Evolutionary conservation across 345 rosid genomes (phyloP).

Genomic region (Durio zibethinus): DNA sequence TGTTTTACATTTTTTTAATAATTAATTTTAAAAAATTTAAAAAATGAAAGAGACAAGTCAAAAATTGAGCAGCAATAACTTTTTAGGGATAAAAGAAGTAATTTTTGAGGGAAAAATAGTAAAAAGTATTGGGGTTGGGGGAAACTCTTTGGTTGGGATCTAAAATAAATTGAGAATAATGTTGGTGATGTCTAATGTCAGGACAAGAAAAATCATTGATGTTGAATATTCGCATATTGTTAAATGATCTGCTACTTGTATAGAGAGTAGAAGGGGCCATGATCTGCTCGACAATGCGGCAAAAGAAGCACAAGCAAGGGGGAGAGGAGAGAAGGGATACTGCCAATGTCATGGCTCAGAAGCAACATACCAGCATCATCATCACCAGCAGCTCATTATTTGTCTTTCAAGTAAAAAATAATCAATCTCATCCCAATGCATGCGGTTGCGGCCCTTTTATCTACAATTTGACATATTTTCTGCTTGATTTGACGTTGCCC

Average conservation of each 20-base stretch:
- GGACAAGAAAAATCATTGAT: not conserved
- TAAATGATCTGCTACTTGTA: not conserved
- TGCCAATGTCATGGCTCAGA: not conserved
- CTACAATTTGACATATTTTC: not conserved
- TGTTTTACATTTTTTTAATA: too few species aligned
- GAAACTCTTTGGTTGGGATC: too few species aligned
- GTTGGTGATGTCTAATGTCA: too few species aligned
- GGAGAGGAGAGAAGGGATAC: not conserved
- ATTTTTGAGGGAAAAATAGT: too few species aligned
- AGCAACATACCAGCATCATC: not conserved
- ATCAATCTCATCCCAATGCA: not conserved
- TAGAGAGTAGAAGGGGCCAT: not conserved
- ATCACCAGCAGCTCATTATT: not conserved
- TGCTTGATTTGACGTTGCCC: not conserved
- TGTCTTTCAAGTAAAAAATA: not conserved
- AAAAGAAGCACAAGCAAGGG: too few species aligned
- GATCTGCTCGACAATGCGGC: too few species aligned
- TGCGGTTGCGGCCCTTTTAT: not conserved
- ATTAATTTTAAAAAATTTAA: too few species aligned
- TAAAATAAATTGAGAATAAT: too few species aligned
- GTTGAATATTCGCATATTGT: not conserved
- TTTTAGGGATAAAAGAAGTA: too few species aligned
- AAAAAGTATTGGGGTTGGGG: too few species aligned
- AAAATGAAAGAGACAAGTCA: too few species aligned
- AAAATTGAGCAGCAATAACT: too few species aligned